Evolutionary conservation across 2,329 filamentous ascomycete genomes (phyloP).

Genomic region (Fusarium pseudograminearum): DNA sequence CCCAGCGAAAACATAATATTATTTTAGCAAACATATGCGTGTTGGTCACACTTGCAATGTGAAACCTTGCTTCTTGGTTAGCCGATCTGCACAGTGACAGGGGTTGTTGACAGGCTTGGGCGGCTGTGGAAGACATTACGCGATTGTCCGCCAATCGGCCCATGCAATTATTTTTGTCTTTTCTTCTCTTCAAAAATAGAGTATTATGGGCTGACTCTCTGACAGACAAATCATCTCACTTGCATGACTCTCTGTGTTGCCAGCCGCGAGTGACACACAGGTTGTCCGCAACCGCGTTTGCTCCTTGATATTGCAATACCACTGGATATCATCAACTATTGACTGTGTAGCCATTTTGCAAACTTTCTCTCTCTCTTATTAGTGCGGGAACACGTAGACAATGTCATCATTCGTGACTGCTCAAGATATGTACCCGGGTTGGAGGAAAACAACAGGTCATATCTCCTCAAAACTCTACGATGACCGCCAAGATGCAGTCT

Average conservation of each 20-base stretch:
- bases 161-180: not conserved
- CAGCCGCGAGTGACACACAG: not conserved
- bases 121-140: not conserved
- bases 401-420: accelerated
- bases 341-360: not conserved
- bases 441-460: not conserved
- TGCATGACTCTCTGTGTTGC: not conserved
- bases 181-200: not conserved
- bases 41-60: not conserved
- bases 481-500: not conserved
- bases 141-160: not conserved
- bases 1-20: not conserved
- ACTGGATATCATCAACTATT: not conserved
- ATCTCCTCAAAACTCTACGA: too few species aligned
- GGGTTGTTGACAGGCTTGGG: not conserved
- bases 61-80: not conserved
- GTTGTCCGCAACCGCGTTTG: not conserved
- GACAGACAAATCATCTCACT: not conserved
- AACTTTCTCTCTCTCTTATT: too few species aligned
- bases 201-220: not conserved
- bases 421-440: accelerated
- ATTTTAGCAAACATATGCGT: not conserved
- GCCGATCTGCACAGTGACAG: not conserved
- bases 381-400: accelerated
- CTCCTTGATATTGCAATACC: not conserved